Conservation (phyloP, 1,284 basidiomycete species). For the Cutaneotrichosporon mucoides region DNA sequence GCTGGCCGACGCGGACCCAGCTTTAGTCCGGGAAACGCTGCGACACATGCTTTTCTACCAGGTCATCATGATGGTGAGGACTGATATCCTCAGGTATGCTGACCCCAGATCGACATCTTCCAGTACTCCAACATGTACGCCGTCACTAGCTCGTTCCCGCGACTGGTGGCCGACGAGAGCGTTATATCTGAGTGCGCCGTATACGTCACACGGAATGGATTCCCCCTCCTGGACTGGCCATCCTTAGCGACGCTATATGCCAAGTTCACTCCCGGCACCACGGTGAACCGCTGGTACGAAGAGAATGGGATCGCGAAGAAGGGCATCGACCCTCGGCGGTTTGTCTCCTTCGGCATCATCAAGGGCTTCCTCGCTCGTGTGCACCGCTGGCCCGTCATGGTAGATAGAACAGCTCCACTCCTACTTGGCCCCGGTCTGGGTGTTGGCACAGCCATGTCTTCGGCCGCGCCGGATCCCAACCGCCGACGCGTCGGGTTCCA, state of each 20-base stretch:
- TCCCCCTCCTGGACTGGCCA: slow-evolving; percentile 65
- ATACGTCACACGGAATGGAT: slow-evolving; percentile 70
- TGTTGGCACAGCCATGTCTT: background rate
- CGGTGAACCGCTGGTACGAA: slow-evolving; percentile 86
- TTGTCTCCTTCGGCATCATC: slow-evolving; percentile 98
- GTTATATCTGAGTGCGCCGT: slow-evolving; percentile 82
- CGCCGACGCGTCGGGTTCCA: slow-evolving; percentile 11
- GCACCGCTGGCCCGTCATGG: slow-evolving; percentile 77
- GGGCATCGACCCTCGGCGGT: slow-evolving; percentile 85
- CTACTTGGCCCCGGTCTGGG: slow-evolving; percentile 4
- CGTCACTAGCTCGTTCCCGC: slow-evolving; percentile 74
- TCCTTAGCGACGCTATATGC: slow-evolving; percentile 80
- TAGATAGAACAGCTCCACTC: slow-evolving; percentile 24
- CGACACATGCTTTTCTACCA: slow-evolving; percentile 95
- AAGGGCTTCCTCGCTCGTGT: slow-evolving; percentile 93
- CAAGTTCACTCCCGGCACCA: slow-evolving; percentile 74
- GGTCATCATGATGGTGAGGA: slow-evolving; percentile 73
- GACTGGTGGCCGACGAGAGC: slow-evolving; percentile 73
- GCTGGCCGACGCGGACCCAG: slow-evolving; percentile 83
- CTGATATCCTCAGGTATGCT: background rate
- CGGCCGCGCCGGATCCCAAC: background rate
- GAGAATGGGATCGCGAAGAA: slow-evolving; percentile 63
- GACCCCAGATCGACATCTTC: slow-evolving; percentile 75
- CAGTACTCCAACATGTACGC: slow-evolving; percentile 99
- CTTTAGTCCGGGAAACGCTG: slow-evolving; percentile 78